Base-by-base conservation (phyloP, 768 basidiomycete genomes). In the Kwoniella shandongensis region DNA sequence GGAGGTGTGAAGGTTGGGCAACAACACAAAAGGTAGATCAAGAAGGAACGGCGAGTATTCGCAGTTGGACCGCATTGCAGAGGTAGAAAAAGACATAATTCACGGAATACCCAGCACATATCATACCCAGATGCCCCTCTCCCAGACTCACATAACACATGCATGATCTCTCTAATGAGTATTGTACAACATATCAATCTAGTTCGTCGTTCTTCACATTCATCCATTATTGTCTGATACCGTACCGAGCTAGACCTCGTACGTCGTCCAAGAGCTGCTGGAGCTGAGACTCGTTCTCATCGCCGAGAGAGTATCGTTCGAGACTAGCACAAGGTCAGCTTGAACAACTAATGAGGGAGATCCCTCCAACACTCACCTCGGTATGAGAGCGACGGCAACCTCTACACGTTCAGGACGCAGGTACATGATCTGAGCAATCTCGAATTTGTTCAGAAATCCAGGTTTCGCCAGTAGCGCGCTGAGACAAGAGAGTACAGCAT, bases 351-450 rank as follows among this genome's bases (percentile, higher is more conserved):
- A 6, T 13, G 32, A 13, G 32, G 13, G 13, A 32, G 32, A 13
- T 6, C 32, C 32, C 40, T 18, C 26, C 18, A 20, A 2, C 8
- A 52, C 69, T 51, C 42, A 73, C 72, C 69, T 70, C 18, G 72
- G 69, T 56, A 73, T 73, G 42, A 73, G 45, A 1, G 69, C 65
- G 5, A 70, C 65, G 22, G 72, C 72, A 1, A 63, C 69, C 41
- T 70, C 69, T 5, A 73, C 65, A 18, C 57, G 45, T 46, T 68
- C 62, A 8, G 72, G 72, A 3, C 65, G 54, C 11, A 73, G 63
- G 44, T 73, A 73, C 59, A 70, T 66, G 55, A 73, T 68, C 39
- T 73, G 72, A 3, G 72, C 72, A 10, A 68, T 61, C 52, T 73
- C 72, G 49, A 73, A 73, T 40, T 70, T 73, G 52, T 73, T 73